Evolutionary conservation across 129 eudicot genomes (phyloP).

Genomic region (Ambrosia trifida): DNA sequence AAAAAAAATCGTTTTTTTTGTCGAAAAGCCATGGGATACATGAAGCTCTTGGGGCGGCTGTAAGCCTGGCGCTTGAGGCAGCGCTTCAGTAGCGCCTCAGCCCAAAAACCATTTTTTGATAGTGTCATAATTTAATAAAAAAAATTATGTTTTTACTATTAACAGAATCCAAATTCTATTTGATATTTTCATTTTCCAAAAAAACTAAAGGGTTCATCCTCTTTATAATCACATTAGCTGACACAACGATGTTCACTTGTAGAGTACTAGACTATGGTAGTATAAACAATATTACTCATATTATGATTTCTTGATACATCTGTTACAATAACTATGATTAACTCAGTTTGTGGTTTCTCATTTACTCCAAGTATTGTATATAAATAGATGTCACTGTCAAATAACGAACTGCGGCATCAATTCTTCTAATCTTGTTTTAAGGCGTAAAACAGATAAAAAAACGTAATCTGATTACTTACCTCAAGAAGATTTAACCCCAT

Average conservation of each 20-base stretch:
- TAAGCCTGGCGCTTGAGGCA: no score
- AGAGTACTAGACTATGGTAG: not conserved
- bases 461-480: conserved; percentile 42
- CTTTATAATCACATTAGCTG: not conserved
- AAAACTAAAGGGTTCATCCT: not conserved
- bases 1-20: no score
- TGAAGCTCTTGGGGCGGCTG: no score
- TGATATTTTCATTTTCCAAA: not conserved
- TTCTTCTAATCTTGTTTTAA: not conserved
- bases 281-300: no score
- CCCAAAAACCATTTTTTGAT: no score
- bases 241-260: conserved; percentile 2
- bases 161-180: not conserved
- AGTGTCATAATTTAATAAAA: no score
- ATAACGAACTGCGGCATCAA: not conserved
- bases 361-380: not conserved
- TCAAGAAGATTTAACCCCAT: conserved; percentile 94
- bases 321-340: no score
- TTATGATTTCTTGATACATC: no score
- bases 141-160: not conserved
- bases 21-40: no score
- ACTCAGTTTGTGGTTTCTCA: not conserved
- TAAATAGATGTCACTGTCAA: not conserved
- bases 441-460: not conserved
- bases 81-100: no score